phyloP scores from a whole-genome alignment of 1,139 yeast genomes.

The Geotrichum phurueaensis region DNA sequence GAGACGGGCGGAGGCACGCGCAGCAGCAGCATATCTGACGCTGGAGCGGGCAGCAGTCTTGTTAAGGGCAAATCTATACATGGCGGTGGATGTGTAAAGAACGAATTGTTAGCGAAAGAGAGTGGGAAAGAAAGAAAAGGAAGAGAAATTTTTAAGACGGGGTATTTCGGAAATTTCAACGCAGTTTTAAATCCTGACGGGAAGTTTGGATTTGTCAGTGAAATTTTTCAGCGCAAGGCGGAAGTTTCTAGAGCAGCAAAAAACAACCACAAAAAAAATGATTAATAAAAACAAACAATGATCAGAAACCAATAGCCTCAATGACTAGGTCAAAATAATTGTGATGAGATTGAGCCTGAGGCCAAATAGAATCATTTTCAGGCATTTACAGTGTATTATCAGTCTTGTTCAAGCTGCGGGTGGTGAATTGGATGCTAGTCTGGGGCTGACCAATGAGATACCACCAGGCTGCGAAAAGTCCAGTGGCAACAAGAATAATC shows the following conservation, averaged over 20 bases:
- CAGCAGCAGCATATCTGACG: not conserved
- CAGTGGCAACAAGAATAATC: not conserved
- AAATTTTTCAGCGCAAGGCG: not conserved
- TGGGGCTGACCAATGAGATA: not conserved
- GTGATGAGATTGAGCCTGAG: not conserved
- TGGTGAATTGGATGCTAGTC: not conserved
- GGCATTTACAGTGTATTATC: not conserved
- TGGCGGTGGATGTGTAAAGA: not conserved
- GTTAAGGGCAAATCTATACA: constrained; percentile 11
- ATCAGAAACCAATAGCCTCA: not conserved
- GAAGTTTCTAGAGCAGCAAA: not conserved
- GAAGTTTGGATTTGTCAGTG: not conserved
- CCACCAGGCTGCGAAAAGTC: not conserved
- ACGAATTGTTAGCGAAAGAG: not conserved
- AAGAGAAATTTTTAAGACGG: not conserved
- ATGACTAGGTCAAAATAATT: no score
- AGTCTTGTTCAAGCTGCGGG: not conserved
- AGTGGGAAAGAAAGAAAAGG: not conserved
- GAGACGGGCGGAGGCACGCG: constrained; percentile 7
- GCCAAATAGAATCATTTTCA: not conserved
- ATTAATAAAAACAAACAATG: not conserved
- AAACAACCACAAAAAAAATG: not conserved
- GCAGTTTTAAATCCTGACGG: not conserved
- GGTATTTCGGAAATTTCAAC: constrained; percentile 4
- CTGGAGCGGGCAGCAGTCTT: constrained; percentile 2